Percentiles rank a stretch among this genome's conserved stretches.
Evolutionary conservation across 2,329 filamentous ascomycete species (phyloP).

Genomic region (Lecanoromycetidae sp.): DNA sequence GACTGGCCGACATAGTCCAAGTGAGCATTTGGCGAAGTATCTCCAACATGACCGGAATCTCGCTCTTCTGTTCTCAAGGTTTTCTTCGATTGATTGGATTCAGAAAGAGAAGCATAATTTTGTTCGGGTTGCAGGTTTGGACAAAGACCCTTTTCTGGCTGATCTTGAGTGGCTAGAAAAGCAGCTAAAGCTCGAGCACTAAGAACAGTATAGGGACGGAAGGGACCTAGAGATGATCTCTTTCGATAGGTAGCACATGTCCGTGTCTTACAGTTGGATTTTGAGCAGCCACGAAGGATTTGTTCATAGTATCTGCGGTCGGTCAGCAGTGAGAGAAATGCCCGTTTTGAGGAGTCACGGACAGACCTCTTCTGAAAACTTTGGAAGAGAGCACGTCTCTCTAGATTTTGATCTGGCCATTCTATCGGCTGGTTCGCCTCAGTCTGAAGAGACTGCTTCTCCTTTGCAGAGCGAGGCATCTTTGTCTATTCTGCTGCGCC

Average conservation of each 20-base stretch:
- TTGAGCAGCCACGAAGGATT: conserved; percentile 68
- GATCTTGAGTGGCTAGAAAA: conserved; percentile 67
- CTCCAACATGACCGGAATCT: too few species aligned
- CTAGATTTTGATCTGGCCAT: conserved; percentile 49
- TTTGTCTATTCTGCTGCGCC: too few species aligned
- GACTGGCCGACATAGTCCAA: too few species aligned
- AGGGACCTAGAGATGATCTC: conserved; percentile 53
- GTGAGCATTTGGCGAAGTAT: too few species aligned
- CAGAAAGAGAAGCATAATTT: too few species aligned
- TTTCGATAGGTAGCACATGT: conserved; percentile 72
- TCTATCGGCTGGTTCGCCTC: too few species aligned
- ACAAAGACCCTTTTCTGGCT: conserved; percentile 61
- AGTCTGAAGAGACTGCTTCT: too few species aligned
- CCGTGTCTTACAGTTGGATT: conserved; percentile 54
- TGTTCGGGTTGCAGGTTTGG: too few species aligned
- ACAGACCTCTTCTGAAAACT: conserved; percentile 53
- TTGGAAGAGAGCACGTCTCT: conserved; percentile 54
- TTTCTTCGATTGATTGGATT: too few species aligned
- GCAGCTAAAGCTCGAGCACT: conserved; percentile 72
- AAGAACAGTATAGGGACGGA: conserved; percentile 66
- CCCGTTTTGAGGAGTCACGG: too few species aligned
- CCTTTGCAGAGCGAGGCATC: too few species aligned
- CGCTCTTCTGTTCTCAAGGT: too few species aligned
- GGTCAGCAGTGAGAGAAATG: neutral
- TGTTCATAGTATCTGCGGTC: conserved; percentile 62